Evolutionary conservation across 192 early-diverging fungal species (phyloP), one percentile per base, ranked within the genome.

Genomic region (Mortierella alpina): DNA sequence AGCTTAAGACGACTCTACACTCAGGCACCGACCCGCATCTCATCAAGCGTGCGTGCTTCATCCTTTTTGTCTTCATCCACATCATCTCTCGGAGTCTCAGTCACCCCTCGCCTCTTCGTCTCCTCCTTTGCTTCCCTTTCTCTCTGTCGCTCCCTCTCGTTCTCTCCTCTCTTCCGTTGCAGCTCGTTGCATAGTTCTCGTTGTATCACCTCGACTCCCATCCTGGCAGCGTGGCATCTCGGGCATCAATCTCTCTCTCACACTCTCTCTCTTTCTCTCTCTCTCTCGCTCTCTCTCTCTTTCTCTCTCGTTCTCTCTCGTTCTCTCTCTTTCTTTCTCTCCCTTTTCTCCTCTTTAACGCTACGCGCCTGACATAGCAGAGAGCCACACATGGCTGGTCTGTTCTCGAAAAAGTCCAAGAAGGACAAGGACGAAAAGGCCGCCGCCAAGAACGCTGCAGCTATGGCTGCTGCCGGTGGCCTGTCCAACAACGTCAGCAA

Each of bases 341-440:
- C 31, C 63, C 17, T 44, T 55, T 44, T n/a, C 52, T 42, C 52
- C 49, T 52, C 44, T 20, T 44, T 44, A 0, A 17, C 31, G 57
- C 57, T 6, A 17, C 31, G 57, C 57, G 57, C 10, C 18, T 56
- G 54, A 14, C 11, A 20, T 40, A 0, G 6, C 42, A 68, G 2
- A 45, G 4, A 42, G 9, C 31, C 63, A 10, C 51, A 39, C 20
- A 78, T 79, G 75, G 75, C 75, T 2, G 75, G 75, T 53, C 75
- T 79, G 18, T 79, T 79, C 46, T 79, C 73, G 18, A 79, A 79
- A 67, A 79, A 71, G 41, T 79, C 75, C 31, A 70, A 67, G 57
- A 79, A 71, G 63, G 75, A 79, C 46, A 79, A 79, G 75, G 75
- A 79, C 40, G 75, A 79, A 44, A 79, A 71, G 31, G 64, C 72